phyloP scores from a whole-genome alignment of 257 asterid species.

The Gynochthodes officinalis region DNA sequence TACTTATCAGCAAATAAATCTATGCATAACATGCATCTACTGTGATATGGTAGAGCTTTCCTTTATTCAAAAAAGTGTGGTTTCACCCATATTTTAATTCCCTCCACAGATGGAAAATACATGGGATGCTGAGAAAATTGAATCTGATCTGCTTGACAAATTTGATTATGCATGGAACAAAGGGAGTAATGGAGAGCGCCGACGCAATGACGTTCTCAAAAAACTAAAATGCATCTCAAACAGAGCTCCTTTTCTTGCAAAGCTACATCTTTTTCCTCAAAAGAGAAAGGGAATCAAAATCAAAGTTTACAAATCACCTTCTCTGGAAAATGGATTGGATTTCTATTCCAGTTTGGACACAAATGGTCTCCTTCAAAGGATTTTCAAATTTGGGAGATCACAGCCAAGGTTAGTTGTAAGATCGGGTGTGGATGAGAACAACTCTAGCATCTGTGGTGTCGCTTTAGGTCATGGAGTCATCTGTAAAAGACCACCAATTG shows the following conservation, averaged over 20 bases:
- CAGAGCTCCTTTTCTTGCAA: slow-evolving; percentile 40
- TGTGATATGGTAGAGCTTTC: not conserved
- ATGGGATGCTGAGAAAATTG: slow-evolving; percentile 77
- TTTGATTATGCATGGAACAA: slow-evolving; percentile 96
- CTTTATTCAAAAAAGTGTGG: not conserved
- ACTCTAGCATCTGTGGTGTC: slow-evolving; percentile 59
- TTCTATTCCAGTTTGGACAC: slow-evolving; percentile 21
- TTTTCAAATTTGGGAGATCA: slow-evolving; percentile 55
- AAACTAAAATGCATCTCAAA: slow-evolving; percentile 38
- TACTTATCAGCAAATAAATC: not conserved
- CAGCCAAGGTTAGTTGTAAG: slow-evolving; percentile 30
- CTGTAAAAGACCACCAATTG: slow-evolving; percentile 55
- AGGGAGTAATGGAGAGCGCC: slow-evolving; percentile 73
- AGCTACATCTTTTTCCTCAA: slow-evolving; percentile 37
- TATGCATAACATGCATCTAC: not conserved
- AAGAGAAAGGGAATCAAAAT: slow-evolving; percentile 61
- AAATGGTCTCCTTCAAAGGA: slow-evolving; percentile 29
- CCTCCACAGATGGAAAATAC: slow-evolving; percentile 55
- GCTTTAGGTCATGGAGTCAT: slow-evolving; percentile 58
- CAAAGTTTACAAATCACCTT: slow-evolving; percentile 31
- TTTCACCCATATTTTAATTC: slow-evolving; percentile 16
- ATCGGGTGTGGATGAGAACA: slow-evolving; percentile 16
- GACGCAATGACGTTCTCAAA: slow-evolving; percentile 51
- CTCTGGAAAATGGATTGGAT: slow-evolving; percentile 30
- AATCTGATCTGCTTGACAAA: slow-evolving; percentile 63